A percentile compares a stretch with the other conserved stretches of the same genome.
phyloP scores from a whole-genome alignment of 2,329 filamentous ascomycete species.

The Xylaria sp. region DNA sequence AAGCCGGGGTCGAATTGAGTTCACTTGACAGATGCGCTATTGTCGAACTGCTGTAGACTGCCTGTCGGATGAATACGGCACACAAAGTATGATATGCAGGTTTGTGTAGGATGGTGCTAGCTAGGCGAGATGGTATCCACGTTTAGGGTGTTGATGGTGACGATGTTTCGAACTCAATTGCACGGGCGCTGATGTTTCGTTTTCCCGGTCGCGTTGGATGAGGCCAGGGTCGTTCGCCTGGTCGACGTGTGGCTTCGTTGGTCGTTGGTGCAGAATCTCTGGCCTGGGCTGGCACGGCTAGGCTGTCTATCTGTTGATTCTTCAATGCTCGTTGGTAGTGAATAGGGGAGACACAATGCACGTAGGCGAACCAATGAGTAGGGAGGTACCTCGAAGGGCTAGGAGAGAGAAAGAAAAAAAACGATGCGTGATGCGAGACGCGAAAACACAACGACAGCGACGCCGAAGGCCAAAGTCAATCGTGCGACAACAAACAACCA shows the following conservation, averaged over 20 bases:
- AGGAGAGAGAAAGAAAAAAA: not conserved
- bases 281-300: constrained; percentile 17
- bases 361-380: constrained; percentile 8
- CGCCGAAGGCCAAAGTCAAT: not conserved
- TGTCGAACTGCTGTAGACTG: not conserved
- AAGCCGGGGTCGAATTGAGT: not conserved
- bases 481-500: constrained; percentile 24
- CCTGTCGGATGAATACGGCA: not conserved
- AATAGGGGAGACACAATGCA: constrained; percentile 22
- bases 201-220: constrained; percentile 20
- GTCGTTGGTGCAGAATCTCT: constrained; percentile 11
- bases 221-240: constrained; percentile 17
- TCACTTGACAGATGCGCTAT: constrained; percentile 1
- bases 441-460: not conserved
- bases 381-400: not conserved
- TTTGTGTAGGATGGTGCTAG: constrained; percentile 1
- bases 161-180: constrained; percentile 11
- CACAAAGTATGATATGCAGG: constrained; percentile 9
- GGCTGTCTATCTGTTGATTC: constrained; percentile 18
- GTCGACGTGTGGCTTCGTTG: constrained; percentile 13
- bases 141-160: constrained; percentile 2
- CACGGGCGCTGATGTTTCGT: constrained; percentile 8
- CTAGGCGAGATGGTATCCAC: not conserved
- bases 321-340: constrained; percentile 22
- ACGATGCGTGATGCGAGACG: not conserved